Percentiles rank a stretch among this genome's conserved stretches.
Conservation (phyloP, 805 yeast genomes). For the Lachancea sp. region DNA sequence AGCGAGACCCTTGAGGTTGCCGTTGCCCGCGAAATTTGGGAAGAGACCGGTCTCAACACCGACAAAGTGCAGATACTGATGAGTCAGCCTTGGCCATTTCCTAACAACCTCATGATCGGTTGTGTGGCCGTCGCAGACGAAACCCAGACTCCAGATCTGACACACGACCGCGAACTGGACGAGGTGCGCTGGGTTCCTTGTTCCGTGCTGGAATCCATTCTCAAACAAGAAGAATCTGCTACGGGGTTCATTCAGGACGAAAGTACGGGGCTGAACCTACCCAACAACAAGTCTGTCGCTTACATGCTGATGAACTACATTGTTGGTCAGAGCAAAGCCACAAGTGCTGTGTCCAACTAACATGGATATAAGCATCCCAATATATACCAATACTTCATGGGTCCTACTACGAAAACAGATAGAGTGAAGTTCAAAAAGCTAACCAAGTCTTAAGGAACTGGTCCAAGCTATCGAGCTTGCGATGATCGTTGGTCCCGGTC, state of each 20-base stretch:
- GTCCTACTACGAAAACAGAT: not conserved
- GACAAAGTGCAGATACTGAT: slow-evolving; percentile 52
- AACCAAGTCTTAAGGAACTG: not conserved
- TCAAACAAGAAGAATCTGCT: slow-evolving; percentile 2
- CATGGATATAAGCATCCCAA: not conserved
- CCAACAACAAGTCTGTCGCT: slow-evolving; percentile 27
- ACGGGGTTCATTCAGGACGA: slow-evolving; percentile 9
- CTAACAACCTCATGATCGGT: slow-evolving; percentile 89
- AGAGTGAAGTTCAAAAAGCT: not conserved
- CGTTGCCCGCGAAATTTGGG: slow-evolving; percentile 86
- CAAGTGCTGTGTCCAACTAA: too few relatives aligned
- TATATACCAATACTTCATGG: not conserved
- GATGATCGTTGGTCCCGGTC: not conserved
- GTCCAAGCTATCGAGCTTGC: not conserved
- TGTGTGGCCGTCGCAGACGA: slow-evolving; percentile 71
- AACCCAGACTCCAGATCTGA: slow-evolving; percentile 60
- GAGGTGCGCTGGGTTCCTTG: slow-evolving; percentile 84
- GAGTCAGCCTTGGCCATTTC: slow-evolving; percentile 98
- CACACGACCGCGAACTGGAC: slow-evolving; percentile 77
- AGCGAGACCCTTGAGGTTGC: slow-evolving; percentile 88
- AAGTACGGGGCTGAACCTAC: slow-evolving; percentile 12
- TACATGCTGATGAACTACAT: slow-evolving; percentile 21
- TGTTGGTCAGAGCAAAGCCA: slow-evolving; percentile 9
- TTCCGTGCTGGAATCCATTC: slow-evolving; percentile 35
- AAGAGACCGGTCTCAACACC: slow-evolving; percentile 77